Evolutionary conservation across 805 yeast species (phyloP).

Genomic region (Metschnikowia sp.): DNA sequence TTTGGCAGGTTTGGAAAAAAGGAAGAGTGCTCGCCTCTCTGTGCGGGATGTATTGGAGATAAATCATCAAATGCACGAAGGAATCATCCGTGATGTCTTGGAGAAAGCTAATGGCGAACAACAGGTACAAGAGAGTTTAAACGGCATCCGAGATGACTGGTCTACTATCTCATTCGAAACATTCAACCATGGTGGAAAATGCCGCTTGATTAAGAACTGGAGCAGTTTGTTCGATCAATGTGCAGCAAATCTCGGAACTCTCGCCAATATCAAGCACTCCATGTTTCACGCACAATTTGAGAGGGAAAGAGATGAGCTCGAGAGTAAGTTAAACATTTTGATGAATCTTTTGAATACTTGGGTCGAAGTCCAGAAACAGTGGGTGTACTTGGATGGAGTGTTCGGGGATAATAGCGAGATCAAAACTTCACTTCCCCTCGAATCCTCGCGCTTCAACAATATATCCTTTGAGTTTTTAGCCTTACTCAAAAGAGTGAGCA

Average conservation of each 20-base stretch:
- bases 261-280: constrained; percentile 71
- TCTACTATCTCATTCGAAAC: constrained; percentile 44
- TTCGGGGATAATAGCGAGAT: constrained; percentile 60
- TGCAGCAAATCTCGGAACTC: constrained; percentile 56
- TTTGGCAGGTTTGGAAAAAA: constrained; percentile 24
- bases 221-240: constrained; percentile 55
- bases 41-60: constrained; percentile 64
- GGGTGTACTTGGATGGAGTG: constrained; percentile 82
- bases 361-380: constrained; percentile 84
- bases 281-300: constrained; percentile 59
- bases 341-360: constrained; percentile 58
- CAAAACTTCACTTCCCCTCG: constrained; percentile 61
- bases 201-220: constrained; percentile 66
- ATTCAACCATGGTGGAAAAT: constrained; percentile 49
- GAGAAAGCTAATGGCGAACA: constrained; percentile 72
- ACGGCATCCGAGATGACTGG: constrained; percentile 57
- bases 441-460: constrained; percentile 61
- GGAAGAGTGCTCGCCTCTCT: constrained; percentile 27
- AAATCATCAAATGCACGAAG: constrained; percentile 44
- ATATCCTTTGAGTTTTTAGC: constrained; percentile 59
- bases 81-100: constrained; percentile 45
- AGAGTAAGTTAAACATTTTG: constrained; percentile 49
- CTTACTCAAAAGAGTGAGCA: constrained; percentile 47
- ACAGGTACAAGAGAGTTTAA: constrained; percentile 56
- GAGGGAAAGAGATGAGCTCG: constrained; percentile 52